These are phyloP conservation scores for Tetradesmus obliquus DNA, from an alignment of 139 green algal genomes.

Conservation along the genomic window DNA sequence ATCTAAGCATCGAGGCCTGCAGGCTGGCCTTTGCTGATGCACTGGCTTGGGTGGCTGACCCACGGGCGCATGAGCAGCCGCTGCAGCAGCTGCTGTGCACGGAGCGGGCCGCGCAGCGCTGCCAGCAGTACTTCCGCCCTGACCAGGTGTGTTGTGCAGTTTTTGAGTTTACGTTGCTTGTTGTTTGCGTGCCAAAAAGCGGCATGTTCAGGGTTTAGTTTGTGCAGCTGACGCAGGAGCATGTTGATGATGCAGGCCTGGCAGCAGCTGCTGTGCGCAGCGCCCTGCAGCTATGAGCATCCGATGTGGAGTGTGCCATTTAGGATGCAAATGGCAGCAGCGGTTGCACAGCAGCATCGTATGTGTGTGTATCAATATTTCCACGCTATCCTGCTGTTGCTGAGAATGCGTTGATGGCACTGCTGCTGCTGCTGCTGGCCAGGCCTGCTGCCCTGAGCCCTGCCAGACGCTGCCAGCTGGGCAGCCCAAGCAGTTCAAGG, in stretches of 20 bases:
- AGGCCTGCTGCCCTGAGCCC: slow-evolving; percentile 11
- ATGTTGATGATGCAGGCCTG: too few species aligned
- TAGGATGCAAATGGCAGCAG: too few species aligned
- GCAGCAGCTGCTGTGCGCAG: too few species aligned
- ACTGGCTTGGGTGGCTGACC: slow-evolving; percentile 68
- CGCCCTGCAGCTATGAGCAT: too few species aligned
- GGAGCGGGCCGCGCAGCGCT: slow-evolving; percentile 52
- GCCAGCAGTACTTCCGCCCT: slow-evolving; percentile 36
- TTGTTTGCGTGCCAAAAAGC: too few species aligned
- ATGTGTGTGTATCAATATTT: too few species aligned
- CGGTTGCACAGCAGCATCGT: too few species aligned
- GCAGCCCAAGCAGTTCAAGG: not conserved
- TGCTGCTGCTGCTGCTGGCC: not conserved
- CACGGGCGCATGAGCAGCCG: slow-evolving; percentile 42
- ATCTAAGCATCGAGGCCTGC: slow-evolving; percentile 71
- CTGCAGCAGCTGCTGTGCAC: slow-evolving; percentile 52
- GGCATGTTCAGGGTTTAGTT: too few species aligned
- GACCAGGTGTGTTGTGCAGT: not conserved
- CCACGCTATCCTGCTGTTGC: too few species aligned
- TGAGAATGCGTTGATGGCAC: not conserved
- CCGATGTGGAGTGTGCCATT: too few species aligned
- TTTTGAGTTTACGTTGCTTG: too few species aligned
- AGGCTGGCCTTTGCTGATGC: slow-evolving; percentile 76
- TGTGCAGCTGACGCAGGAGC: too few species aligned
- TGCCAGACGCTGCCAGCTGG: slow-evolving; percentile 6